Percentiles rank a stretch among this genome's conserved stretches.
phyloP scores from a whole-genome alignment of 345 rosid species.

The rapeseed (Brassica napus) region DNA sequence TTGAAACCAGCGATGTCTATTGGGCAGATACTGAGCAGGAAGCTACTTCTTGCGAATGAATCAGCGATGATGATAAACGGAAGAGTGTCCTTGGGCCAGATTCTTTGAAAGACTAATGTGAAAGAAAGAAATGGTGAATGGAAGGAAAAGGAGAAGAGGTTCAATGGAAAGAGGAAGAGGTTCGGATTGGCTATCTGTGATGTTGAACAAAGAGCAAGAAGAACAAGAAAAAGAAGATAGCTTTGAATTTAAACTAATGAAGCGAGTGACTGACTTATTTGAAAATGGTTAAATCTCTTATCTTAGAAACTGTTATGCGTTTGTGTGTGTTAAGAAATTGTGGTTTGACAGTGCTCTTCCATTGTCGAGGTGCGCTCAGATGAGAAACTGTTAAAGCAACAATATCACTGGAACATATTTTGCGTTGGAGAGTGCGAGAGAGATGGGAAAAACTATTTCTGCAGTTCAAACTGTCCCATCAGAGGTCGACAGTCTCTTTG shows the following conservation, averaged over 20 bases:
- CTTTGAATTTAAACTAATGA: neutral
- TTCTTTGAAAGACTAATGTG: conserved; percentile 56
- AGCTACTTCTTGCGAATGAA: conserved; percentile 71
- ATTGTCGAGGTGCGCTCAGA: no score
- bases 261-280: neutral
- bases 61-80: conserved; percentile 54
- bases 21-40: conserved; percentile 88
- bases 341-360: no score
- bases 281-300: no score
- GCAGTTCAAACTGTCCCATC: neutral
- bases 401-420: neutral
- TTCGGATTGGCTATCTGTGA: conserved; percentile 69
- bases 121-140: conserved; percentile 21
- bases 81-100: conserved; percentile 76
- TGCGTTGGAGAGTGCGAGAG: neutral
- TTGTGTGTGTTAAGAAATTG: no score
- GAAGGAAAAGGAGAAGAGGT: conserved; percentile 20
- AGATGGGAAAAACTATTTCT: neutral
- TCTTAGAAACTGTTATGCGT: no score
- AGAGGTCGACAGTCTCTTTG: neutral
- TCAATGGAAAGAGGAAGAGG: conserved; percentile 74
- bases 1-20: conserved; percentile 76
- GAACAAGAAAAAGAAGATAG: conserved; percentile 59
- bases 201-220: conserved; percentile 68
- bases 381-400: neutral